Conservation (phyloP, 345 rosid genomes). For the Moricandia moricandioides region DNA sequence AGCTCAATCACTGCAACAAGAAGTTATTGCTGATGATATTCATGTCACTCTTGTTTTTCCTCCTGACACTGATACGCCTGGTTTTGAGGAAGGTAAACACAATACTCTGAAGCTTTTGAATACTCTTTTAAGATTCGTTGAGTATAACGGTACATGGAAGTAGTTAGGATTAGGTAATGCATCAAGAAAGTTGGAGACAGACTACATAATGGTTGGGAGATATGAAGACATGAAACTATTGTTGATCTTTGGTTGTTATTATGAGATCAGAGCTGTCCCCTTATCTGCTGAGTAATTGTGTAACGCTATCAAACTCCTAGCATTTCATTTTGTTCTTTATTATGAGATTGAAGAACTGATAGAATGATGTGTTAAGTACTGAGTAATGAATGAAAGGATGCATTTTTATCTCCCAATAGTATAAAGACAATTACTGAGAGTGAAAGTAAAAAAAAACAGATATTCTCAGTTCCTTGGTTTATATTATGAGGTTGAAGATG, state of each 20-base stretch:
- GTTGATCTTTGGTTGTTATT: background rate
- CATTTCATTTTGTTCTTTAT: background rate
- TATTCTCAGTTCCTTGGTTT: constrained; percentile 10
- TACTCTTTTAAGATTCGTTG: background rate
- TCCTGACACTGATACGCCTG: constrained; percentile 84
- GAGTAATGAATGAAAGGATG: background rate
- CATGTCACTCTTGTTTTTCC: constrained; percentile 78
- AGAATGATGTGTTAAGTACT: background rate
- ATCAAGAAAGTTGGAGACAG: too few relatives aligned
- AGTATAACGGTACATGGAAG: constrained; percentile 1
- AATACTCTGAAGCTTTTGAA: background rate
- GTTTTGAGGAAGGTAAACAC: constrained; percentile 59
- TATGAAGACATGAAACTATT: background rate
- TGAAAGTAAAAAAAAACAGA: background rate
- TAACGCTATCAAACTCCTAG: background rate
- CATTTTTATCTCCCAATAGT: background rate
- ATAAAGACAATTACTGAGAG: background rate
- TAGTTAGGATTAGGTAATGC: constrained; percentile 15
- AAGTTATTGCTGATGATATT: constrained; percentile 69
- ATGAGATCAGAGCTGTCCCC: background rate
- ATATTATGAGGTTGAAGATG: constrained; percentile 6
- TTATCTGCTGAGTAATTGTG: background rate
- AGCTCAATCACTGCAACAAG: constrained; percentile 92
- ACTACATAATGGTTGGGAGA: too few relatives aligned
- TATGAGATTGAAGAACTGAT: background rate